Conservation (phyloP, 805 yeast species). For the Myxozyma udenii region DNA sequence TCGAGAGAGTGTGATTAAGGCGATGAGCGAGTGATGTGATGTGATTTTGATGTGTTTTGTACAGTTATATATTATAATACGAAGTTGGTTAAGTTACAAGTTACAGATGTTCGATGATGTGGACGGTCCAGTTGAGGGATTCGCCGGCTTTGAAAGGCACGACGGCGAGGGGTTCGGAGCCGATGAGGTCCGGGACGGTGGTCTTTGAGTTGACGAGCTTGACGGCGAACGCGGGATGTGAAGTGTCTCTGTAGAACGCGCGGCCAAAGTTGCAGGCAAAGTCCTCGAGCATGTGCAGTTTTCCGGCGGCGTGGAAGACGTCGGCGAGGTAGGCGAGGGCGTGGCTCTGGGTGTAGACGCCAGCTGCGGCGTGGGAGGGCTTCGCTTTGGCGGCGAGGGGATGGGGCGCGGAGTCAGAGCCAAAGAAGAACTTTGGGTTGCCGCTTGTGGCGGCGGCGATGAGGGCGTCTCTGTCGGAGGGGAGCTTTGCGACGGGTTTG, state of each 20-base stretch:
- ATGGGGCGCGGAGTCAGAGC: conserved; percentile 98
- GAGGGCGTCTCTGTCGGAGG: conserved; percentile 75
- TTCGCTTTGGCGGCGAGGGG: conserved; percentile 74
- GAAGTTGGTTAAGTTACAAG: neutral
- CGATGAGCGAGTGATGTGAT: conserved; percentile 2
- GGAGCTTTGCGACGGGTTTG: conserved; percentile 95
- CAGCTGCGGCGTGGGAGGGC: conserved; percentile 91
- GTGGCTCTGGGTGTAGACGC: conserved; percentile 86
- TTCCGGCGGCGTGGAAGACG: conserved; percentile 65
- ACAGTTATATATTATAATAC: neutral
- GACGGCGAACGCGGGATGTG: conserved; percentile 44
- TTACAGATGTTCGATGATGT: neutral
- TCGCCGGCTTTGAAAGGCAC: conserved; percentile 89
- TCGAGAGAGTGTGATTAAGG: conserved; percentile 36
- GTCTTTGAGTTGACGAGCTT: conserved; percentile 51
- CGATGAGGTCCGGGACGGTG: conserved; percentile 59
- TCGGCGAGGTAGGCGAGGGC: conserved; percentile 84
- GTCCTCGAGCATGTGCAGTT: conserved; percentile 61
- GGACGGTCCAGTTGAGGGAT: conserved; percentile 54
- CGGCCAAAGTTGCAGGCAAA: conserved; percentile 78
- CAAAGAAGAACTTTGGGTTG: conserved; percentile 88
- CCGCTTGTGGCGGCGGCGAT: conserved; percentile 89
- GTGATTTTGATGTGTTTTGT: neutral
- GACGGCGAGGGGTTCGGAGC: conserved; percentile 49
- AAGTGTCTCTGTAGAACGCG: conserved; percentile 61